Conservation (phyloP, 2,329 filamentous ascomycete genomes). For the Trichoderma cornu-damae region DNA sequence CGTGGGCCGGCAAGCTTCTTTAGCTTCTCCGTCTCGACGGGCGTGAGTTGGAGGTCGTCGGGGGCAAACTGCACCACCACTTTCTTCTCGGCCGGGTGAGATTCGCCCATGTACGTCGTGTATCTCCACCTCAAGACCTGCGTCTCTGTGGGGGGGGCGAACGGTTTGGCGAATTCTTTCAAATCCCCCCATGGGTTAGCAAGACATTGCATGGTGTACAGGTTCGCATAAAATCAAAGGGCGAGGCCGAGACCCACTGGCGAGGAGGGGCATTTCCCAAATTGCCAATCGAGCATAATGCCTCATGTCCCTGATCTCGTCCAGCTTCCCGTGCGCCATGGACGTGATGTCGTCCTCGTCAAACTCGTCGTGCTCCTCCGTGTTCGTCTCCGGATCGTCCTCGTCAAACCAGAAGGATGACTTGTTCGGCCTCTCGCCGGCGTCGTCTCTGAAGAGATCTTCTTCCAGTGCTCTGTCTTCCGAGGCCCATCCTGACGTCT, state of each 20-base stretch:
- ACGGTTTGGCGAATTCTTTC: conserved; percentile 79
- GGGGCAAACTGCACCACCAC: conserved; percentile 88
- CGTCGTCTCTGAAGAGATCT: conserved; percentile 30
- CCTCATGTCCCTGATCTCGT: conserved; percentile 81
- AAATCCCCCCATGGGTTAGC: neutral
- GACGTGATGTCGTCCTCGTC: conserved; percentile 79
- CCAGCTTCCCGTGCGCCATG: conserved; percentile 78
- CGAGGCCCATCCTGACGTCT: conserved; percentile 28
- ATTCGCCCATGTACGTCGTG: conserved; percentile 92
- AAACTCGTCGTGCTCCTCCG: conserved; percentile 57
- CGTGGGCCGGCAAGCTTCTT: conserved; percentile 80
- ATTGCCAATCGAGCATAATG: conserved; percentile 82
- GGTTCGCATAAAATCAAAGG: neutral
- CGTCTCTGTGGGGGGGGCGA: conserved; percentile 60
- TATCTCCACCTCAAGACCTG: conserved; percentile 88
- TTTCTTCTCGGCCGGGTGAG: conserved; percentile 86
- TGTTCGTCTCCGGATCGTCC: conserved; percentile 44
- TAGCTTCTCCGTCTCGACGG: conserved; percentile 69
- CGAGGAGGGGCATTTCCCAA: conserved; percentile 92
- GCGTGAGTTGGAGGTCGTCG: conserved; percentile 63
- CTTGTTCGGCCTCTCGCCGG: conserved; percentile 33
- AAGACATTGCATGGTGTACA: neutral
- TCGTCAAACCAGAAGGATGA: conserved; percentile 46
- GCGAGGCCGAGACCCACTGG: conserved; percentile 63
- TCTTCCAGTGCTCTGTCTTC: conserved; percentile 33